Base-by-base conservation (phyloP, 208 protist genomes). In the Leishmania aethiopica region DNA sequence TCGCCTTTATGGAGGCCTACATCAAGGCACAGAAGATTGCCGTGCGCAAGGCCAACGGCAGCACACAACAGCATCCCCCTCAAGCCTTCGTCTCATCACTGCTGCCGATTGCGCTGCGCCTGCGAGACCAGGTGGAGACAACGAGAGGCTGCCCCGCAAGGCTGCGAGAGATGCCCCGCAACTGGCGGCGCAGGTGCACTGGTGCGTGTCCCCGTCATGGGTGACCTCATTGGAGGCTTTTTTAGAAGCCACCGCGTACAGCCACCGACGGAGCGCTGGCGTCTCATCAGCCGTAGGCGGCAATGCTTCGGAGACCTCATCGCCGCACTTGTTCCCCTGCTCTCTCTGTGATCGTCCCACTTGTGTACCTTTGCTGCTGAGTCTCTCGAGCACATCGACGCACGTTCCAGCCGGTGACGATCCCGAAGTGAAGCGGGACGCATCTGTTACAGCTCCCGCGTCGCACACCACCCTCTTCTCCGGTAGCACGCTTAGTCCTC, bases 381-480 rank as follows among this genome's bases (percentile, higher is more conserved):
- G 45, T 8, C 71, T 93, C 15, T 84, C 87, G 11, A 82, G 81
- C 69, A 84, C 75, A 40, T 86, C 86, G 7, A 88, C 32, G 6
- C 86, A 88, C 57, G 35, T 79, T 3, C 73, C 60, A 19, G 60
- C 64, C 7, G 15, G 67, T 5, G 57, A 32, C 22, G 66, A 74
- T n/a, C 17, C 37, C 15, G n/a, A 40, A 4, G 45, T 47, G 22
- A 35, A 55, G 69, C 17, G 42, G 1, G 40, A 35, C 10, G 17
- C 28, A 74, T 49, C 35, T 32, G 45, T 1, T 32, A 22, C 76
- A 22, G 17, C 62, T 28, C 45, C 53, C 57, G 62, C 64, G 37
- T 51, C 71, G 37, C 94, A 97, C 82, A 90, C 91, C 1, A 95
- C 91, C 19, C 69, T 94, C 35, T 97, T 97, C 77, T 96, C 93